These are phyloP conservation scores for Plantago rigida DNA, from an alignment of 305 asterid genomes.

Conservation along the genomic window DNA sequence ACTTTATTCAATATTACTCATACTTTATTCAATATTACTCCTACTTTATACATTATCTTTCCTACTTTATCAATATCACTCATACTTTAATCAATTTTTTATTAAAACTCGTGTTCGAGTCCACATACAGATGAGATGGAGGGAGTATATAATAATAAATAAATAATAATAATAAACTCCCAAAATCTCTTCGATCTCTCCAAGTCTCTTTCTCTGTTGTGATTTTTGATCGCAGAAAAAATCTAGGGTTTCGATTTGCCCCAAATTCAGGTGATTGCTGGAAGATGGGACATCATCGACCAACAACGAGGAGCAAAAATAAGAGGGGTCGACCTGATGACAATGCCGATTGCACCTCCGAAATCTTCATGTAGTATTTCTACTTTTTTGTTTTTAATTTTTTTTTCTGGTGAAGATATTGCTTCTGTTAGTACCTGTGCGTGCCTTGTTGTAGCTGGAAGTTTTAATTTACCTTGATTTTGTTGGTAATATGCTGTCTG, in stretches of 20 bases:
- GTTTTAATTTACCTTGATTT: not conserved
- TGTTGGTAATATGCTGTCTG: too few relatives aligned
- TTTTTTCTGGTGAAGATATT: constrained; percentile 14
- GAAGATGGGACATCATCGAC: constrained; percentile 70
- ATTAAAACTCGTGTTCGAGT: too few relatives aligned
- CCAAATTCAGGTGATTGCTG: constrained; percentile 16
- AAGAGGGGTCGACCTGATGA: constrained; percentile 75
- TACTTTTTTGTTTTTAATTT: constrained; percentile 1
- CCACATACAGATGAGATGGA: too few relatives aligned
- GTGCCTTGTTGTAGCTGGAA: not conserved
- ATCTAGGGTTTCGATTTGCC: constrained; percentile 2
- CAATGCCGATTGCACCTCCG: constrained; percentile 52
- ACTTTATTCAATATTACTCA: too few relatives aligned
- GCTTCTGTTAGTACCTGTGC: constrained; percentile 4
- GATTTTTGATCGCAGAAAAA: not conserved
- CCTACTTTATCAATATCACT: too few relatives aligned
- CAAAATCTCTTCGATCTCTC: constrained; percentile 32
- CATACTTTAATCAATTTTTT: too few relatives aligned
- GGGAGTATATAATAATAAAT: not conserved
- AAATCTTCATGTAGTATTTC: constrained; percentile 48
- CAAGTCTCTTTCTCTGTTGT: constrained; percentile 9
- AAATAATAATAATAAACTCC: constrained; percentile 13
- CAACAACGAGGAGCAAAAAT: constrained; percentile 77
- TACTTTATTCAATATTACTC: too few relatives aligned
- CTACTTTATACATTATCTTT: too few relatives aligned